phyloP scores from a whole-genome alignment of 75 land plant genomes.

The Adiantum capillusveneris region DNA sequence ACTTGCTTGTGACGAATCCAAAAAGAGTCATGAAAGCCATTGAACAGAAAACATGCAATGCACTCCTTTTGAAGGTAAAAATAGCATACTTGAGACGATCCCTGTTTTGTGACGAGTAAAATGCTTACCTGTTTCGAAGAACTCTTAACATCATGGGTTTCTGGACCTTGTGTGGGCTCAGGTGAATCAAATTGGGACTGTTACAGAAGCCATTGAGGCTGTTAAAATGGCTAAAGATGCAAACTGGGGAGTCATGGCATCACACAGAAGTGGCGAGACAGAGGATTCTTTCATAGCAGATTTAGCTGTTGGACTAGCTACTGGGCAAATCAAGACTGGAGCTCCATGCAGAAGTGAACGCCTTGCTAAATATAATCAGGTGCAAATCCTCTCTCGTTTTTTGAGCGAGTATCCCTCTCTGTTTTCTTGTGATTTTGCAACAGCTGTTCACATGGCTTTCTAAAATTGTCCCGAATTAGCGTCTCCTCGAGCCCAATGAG shows the following conservation, averaged over 20 bases:
- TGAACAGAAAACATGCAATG: conserved; percentile 79
- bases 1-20: conserved; percentile 82
- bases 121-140: background rate
- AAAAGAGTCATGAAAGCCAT: conserved; percentile 86
- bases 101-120: too few relatives aligned
- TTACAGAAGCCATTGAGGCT: conserved; percentile 95
- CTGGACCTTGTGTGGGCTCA: conserved; percentile 15
- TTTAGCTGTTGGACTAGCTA: conserved; percentile 81
- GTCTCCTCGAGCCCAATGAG: too few relatives aligned
- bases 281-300: conserved; percentile 96
- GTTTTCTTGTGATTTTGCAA: too few relatives aligned
- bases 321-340: conserved; percentile 95
- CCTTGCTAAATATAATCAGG: conserved; percentile 98
- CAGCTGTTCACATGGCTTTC: too few relatives aligned
- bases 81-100: too few relatives aligned
- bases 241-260: conserved; percentile 87
- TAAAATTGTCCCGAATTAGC: too few relatives aligned
- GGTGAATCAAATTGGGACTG: conserved; percentile 97
- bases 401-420: too few relatives aligned
- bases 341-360: conserved; percentile 98
- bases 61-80: conserved; percentile 84
- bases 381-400: too few relatives aligned
- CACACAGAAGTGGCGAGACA: conserved; percentile 91
- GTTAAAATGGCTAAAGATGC: conserved; percentile 94
- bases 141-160: background rate